Evolutionary conservation across 2,329 filamentous ascomycete species (phyloP).

Genomic region (Sporothrix pallida): DNA sequence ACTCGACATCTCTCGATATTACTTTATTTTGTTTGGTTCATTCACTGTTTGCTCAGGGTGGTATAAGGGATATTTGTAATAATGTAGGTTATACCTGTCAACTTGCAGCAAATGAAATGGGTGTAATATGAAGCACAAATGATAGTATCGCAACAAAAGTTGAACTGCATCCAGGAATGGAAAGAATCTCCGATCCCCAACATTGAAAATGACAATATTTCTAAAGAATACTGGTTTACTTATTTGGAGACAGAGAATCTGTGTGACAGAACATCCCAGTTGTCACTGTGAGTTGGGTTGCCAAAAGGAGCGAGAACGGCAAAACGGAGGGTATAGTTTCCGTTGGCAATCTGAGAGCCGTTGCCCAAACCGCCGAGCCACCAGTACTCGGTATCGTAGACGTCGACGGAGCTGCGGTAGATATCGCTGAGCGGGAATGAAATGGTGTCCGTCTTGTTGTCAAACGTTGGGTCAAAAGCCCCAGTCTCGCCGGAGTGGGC

Average conservation of each 20-base stretch:
- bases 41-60: too few relatives aligned
- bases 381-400: conserved; percentile 36
- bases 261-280: conserved; percentile 27
- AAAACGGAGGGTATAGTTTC: conserved; percentile 41
- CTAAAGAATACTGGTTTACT: neutral
- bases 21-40: neutral
- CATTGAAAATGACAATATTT: too few relatives aligned
- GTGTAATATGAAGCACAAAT: too few relatives aligned
- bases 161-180: too few relatives aligned
- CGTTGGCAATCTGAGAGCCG: conserved; percentile 46
- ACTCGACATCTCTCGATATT: neutral
- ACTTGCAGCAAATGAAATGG: too few relatives aligned
- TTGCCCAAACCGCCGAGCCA: conserved; percentile 38
- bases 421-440: conserved; percentile 38
- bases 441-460: conserved; percentile 32
- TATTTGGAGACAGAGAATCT: conserved; percentile 15
- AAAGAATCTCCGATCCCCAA: too few relatives aligned
- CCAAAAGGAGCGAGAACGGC: conserved; percentile 29
- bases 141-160: too few relatives aligned
- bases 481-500: neutral
- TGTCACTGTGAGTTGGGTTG: conserved; percentile 21
- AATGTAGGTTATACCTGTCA: too few relatives aligned
- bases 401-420: conserved; percentile 36
- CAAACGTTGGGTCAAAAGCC: conserved; percentile 14
- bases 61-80: too few relatives aligned